Conservation (phyloP, 352 stramenopile species). For the Phytophthora palmivora region DNA sequence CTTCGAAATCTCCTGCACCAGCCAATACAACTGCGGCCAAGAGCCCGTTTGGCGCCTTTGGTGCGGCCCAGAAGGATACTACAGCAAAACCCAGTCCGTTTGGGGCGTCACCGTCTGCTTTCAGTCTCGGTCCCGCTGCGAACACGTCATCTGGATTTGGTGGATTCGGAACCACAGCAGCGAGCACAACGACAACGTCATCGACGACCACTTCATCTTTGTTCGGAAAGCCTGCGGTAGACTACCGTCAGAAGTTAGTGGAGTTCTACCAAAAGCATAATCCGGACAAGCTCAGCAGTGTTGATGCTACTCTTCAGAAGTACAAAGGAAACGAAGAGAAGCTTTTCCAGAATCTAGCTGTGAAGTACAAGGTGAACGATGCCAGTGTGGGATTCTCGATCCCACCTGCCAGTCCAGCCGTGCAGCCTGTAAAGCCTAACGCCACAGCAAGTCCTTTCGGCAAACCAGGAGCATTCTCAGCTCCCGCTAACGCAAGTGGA, state of each 20-base stretch:
- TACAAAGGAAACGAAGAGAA: conserved; percentile 90
- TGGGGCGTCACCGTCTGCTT: conserved; percentile 29
- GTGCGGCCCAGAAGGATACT: conserved; percentile 22
- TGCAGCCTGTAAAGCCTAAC: conserved; percentile 46
- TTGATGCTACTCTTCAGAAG: conserved; percentile 90
- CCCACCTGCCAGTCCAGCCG: conserved; percentile 41
- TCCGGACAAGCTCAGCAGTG: conserved; percentile 83
- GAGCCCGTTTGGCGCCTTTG: conserved; percentile 32
- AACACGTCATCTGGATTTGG: conserved; percentile 37
- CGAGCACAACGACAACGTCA: conserved; percentile 20
- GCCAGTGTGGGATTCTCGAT: conserved; percentile 8
- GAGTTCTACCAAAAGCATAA: conserved; percentile 95
- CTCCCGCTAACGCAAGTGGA: conserved; percentile 18
- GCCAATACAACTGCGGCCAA: conserved; percentile 25
- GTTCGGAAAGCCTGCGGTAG: conserved; percentile 53
- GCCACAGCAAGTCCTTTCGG: conserved; percentile 70
- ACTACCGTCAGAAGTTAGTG: conserved; percentile 75
- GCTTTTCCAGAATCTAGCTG: conserved; percentile 72
- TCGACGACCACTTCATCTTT: conserved; percentile 28
- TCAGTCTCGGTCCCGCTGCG: conserved; percentile 32
- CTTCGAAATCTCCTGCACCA: conserved; percentile 27
- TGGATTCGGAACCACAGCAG: conserved; percentile 27
- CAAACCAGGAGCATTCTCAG: conserved; percentile 56
- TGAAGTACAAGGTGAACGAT: conserved; percentile 77
- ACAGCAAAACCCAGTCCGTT: conserved; percentile 30